Base-by-base conservation (phyloP, 768 basidiomycete genomes). In the Lactarius pseudohatsudake region DNA sequence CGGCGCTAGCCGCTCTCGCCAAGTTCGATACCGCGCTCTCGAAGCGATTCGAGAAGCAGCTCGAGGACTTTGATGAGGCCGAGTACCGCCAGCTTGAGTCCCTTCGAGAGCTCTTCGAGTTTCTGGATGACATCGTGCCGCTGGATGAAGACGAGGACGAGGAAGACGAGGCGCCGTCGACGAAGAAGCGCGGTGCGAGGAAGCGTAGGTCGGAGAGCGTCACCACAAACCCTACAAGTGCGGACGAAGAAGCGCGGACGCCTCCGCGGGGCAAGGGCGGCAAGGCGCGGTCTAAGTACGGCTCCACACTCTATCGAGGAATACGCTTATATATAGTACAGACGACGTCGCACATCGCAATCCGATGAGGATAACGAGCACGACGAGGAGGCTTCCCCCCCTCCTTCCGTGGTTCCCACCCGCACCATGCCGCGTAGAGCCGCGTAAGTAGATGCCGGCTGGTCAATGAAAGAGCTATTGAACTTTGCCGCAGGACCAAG, bases 11-110 rank as follows among this genome's bases (percentile, higher is more conserved):
- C 66, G 87, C 92, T 0, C 80, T 96, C 59, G 78, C 76, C 28
- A 87, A 86, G 68, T 95, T 96, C 72, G 86, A 91, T 38, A 74
- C 81, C 0, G 66, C 79, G 4, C 79, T 97, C 53, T 75, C 77
- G 58, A 94, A 92, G 80, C 87, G 86, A 72, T 94, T 87, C 68
- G 84, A 86, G 43, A 81, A 84, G 62, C 86, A 89, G 70, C 78
- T 94, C 15, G 86, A 87, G 66, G 83, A 82, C 65, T 89, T 92
- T 74, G 85, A 81, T 66, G 89, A 91, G 72, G 88, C 84, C 45
- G 89, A 92, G 53, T 87, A 85, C 65, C 78, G 88, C 65, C 80
- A 88, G 62, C 79, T 92, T 3, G 84, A 86, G 61, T 78, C 84
- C 34, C 81, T 91, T 32, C 81, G 85, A 47, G 81, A 84, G 0